Evolutionary conservation across 495 filamentous ascomycete species (phyloP), one percentile per base, ranked within the genome.

Genomic region (Penicillium cataractarum): DNA sequence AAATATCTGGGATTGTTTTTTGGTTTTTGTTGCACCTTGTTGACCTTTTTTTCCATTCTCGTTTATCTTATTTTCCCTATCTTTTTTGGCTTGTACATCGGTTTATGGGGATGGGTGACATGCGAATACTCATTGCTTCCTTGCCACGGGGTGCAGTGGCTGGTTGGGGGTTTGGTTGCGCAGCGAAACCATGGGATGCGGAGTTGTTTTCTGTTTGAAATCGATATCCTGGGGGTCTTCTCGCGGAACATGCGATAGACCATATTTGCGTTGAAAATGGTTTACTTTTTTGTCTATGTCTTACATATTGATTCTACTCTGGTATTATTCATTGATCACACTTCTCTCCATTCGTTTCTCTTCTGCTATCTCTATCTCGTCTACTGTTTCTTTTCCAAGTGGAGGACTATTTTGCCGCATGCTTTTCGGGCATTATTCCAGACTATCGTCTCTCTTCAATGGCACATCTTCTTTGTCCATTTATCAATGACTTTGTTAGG

Each of bases 181-280:
- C 29, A 75, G 74, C 74, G 76, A 78, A 76, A 74, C 76, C 76
- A 76, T 76, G 69, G 78, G 74, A 74, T 79, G 71, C 65, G 77
- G 74, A 77, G 76, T 79, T 79, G 67, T 71, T 70, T 66, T 64
- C 60, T 67, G 27, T 42, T 71, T 71, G 68, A 69, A 68, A 65
- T 71, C 70, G 68, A 73, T 73, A 73, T 73, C 70, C 70, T 67
- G 70, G 70, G 76, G 76, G 73, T 74, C 73, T n/a, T 72, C 65
- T 72, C 69, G 67, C 70, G 44, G 58, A 51, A 63, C 56, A 56
- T 57, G 71, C 69, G 73, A 73, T 76, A 77, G 73, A 74, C 73
- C 76, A 70, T 71, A 68, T 75, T n/a, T 60, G 54, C 66, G 65
- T 67, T 71, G 67, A 68, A 71, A 74, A 67, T 65, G 68, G 57